phyloP scores from a whole-genome alignment of 768 basidiomycete species.

The Xerocomellus dryophilus region DNA sequence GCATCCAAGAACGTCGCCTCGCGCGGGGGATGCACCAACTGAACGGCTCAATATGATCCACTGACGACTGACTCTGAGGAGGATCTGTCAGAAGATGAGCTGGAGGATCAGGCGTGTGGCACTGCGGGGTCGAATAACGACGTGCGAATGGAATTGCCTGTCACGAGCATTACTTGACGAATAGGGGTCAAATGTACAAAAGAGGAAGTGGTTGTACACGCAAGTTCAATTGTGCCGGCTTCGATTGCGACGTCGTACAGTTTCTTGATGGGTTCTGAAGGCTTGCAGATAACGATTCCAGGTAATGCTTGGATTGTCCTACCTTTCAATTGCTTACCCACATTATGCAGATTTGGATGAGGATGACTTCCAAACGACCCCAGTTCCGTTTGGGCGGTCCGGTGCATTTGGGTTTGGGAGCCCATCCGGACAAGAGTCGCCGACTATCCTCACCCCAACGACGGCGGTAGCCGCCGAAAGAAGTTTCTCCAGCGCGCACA shows the following conservation, averaged over 20 bases:
- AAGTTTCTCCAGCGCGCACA: conserved; percentile 59
- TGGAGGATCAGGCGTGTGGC: conserved; percentile 25
- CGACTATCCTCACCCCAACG: conserved; percentile 53
- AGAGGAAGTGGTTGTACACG: background rate
- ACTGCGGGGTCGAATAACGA: conserved; percentile 10
- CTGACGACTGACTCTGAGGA: conserved; percentile 44
- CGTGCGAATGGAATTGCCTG: too few species aligned
- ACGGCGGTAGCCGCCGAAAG: conserved; percentile 44
- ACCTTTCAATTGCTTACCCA: background rate
- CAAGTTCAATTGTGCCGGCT: background rate
- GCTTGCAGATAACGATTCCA: conserved; percentile 48
- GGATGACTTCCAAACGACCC: conserved; percentile 60
- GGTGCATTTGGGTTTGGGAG: conserved; percentile 47
- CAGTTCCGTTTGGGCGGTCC: conserved; percentile 68
- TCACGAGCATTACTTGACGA: too few species aligned
- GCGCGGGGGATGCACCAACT: conserved; percentile 36
- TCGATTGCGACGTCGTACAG: conserved; percentile 2
- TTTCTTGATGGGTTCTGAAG: conserved; percentile 37
- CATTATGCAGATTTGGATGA: conserved; percentile 72
- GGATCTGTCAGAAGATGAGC: conserved; percentile 29
- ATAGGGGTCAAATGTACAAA: conserved; percentile 16
- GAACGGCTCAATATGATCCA: conserved; percentile 30
- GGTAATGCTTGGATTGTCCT: conserved; percentile 28
- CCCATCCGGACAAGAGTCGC: conserved; percentile 62
- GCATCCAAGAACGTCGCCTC: conserved; percentile 30